Conservation (phyloP, 345 rosid species). For the Sonneratia caseolaris region DNA sequence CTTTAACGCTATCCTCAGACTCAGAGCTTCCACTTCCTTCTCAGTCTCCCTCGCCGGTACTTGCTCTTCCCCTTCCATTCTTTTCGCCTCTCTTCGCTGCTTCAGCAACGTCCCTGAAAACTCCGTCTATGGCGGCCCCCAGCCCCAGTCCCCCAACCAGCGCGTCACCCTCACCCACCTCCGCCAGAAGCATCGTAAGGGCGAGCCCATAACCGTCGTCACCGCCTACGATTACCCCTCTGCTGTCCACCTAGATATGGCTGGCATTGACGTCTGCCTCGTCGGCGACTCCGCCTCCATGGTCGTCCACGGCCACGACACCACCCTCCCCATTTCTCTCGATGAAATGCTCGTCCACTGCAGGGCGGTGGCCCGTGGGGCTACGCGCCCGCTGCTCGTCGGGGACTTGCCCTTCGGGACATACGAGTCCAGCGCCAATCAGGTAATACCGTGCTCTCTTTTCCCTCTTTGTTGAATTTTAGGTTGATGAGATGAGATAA, state of each 20-base stretch:
- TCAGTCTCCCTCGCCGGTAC: neutral
- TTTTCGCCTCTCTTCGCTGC: constrained; percentile 17
- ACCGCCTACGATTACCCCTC: constrained; percentile 89
- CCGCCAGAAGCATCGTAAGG: constrained; percentile 51
- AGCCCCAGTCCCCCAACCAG: constrained; percentile 44
- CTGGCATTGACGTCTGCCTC: constrained; percentile 73
- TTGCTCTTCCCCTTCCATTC: neutral
- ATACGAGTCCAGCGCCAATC: constrained; percentile 59
- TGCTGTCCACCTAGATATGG: constrained; percentile 69
- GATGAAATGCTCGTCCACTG: constrained; percentile 94
- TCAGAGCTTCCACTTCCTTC: neutral
- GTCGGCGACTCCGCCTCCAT: constrained; percentile 93
- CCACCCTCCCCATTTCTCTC: constrained; percentile 81
- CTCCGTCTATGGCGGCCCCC: constrained; percentile 77
- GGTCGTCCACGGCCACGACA: constrained; percentile 95
- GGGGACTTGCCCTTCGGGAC: constrained; percentile 91
- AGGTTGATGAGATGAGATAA: neutral
- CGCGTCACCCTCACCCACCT: constrained; percentile 54
- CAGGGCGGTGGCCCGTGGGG: constrained; percentile 85
- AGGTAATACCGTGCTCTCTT: constrained; percentile 25
- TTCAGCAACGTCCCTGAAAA: constrained; percentile 77
- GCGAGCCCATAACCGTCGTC: constrained; percentile 64
- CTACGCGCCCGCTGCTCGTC: constrained; percentile 63
- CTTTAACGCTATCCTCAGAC: neutral
- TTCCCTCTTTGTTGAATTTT: neutral